A percentile compares a stretch with the other conserved stretches of the same genome.
Conservation (phyloP, 2,329 filamentous ascomycete species). For the Tolypocladium sp. region DNA sequence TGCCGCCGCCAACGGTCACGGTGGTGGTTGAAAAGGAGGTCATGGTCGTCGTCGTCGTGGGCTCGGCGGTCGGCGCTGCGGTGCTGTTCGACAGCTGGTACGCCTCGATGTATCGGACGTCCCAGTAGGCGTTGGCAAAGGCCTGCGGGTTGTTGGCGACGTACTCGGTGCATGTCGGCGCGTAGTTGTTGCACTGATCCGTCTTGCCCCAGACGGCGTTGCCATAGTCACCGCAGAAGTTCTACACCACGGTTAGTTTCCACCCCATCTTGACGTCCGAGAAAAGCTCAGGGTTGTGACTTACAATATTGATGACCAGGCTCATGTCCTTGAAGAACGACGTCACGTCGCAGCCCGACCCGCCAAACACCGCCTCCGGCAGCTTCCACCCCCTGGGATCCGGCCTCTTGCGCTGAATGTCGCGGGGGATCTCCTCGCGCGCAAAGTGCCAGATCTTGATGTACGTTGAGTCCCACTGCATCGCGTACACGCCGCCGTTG, state of each 20-base stretch:
- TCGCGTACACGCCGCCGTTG: slow-evolving; percentile 60
- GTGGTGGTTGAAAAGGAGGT: not conserved
- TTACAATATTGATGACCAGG: slow-evolving; percentile 61
- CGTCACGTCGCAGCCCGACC: slow-evolving; percentile 53
- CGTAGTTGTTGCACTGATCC: slow-evolving; percentile 28
- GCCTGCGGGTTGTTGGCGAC: slow-evolving; percentile 34
- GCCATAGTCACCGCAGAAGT: slow-evolving; percentile 74
- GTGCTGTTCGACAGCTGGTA: slow-evolving; percentile 20
- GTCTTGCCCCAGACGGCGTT: slow-evolving; percentile 32
- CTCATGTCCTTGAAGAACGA: slow-evolving; percentile 58
- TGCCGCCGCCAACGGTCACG: not conserved
- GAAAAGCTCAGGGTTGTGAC: slow-evolving; percentile 3
- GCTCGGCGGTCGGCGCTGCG: not conserved
- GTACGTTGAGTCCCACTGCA: slow-evolving; percentile 58
- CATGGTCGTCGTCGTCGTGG: not conserved
- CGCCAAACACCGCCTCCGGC: slow-evolving; percentile 62
- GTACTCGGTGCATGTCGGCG: slow-evolving; percentile 35
- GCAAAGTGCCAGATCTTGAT: slow-evolving; percentile 74
- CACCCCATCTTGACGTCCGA: not conserved
- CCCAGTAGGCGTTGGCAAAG: slow-evolving; percentile 35
- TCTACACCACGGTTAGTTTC: slow-evolving; percentile 18
- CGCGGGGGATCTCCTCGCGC: slow-evolving; percentile 51
- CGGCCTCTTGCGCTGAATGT: slow-evolving; percentile 52
- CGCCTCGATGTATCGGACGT: slow-evolving; percentile 46
- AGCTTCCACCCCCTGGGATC: slow-evolving; percentile 58